Evolutionary conservation across 306 rosid genomes (phyloP).

Genomic region (Medicago lupulina): DNA sequence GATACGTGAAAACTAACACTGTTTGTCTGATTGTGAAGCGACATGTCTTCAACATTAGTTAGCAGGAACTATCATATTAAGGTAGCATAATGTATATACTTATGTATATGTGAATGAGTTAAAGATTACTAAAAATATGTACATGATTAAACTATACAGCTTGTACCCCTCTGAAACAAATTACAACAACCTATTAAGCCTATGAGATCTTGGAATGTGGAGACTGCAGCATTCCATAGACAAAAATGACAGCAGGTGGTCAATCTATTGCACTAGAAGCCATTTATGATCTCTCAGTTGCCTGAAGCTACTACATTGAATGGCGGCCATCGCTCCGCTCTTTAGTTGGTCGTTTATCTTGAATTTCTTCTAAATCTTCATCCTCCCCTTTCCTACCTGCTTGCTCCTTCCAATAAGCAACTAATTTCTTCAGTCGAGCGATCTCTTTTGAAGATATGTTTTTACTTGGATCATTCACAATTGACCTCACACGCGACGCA

Average conservation of each 20-base stretch:
- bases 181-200: slow-evolving; percentile 25
- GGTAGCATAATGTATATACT: background rate
- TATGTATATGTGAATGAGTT: slow-evolving; percentile 11
- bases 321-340: slow-evolving; percentile 71
- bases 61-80: background rate
- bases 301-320: slow-evolving; percentile 57
- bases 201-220: slow-evolving; percentile 23
- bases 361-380: slow-evolving; percentile 88
- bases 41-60: slow-evolving; percentile 1
- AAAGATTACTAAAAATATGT: slow-evolving; percentile 19
- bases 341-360: slow-evolving; percentile 63
- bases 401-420: slow-evolving; percentile 91
- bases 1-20: no score
- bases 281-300: slow-evolving; percentile 21
- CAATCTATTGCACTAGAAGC: slow-evolving; percentile 3
- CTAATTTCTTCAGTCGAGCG: slow-evolving; percentile 75
- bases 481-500: slow-evolving; percentile 89
- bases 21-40: background rate
- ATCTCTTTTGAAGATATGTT: slow-evolving; percentile 86
- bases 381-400: slow-evolving; percentile 85
- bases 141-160: slow-evolving; percentile 56
- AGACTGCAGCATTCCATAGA: slow-evolving; percentile 10
- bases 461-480: slow-evolving; percentile 93
- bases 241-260: slow-evolving; percentile 10
- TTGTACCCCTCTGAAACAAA: slow-evolving; percentile 28